phyloP scores from a whole-genome alignment of 1,139 yeast species.

The Magnusiomyces clavatus region DNA sequence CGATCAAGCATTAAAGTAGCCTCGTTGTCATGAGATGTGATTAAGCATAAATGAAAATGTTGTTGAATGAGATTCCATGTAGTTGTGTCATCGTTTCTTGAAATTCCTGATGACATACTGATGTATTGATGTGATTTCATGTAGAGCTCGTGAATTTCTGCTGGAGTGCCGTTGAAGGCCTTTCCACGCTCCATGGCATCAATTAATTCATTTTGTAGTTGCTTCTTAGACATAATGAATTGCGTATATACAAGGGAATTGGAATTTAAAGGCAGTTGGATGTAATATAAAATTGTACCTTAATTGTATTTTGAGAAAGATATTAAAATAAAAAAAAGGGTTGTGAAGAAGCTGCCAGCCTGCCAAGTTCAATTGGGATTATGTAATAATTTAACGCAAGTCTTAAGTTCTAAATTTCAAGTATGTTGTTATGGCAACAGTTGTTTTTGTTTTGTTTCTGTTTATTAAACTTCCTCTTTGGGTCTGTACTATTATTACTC shows the following conservation, averaged over 20 bases:
- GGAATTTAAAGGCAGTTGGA: too few relatives aligned
- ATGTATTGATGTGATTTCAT: constrained; percentile 30
- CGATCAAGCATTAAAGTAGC: constrained; percentile 61
- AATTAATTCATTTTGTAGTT: neutral
- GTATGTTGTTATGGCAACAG: too few relatives aligned
- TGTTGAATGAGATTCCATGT: constrained; percentile 58
- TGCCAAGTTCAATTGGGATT: too few relatives aligned
- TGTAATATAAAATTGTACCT: too few relatives aligned
- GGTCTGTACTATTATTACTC: too few relatives aligned
- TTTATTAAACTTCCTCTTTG: too few relatives aligned
- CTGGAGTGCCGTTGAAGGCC: constrained; percentile 12
- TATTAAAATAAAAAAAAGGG: too few relatives aligned
- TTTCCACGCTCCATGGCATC: constrained; percentile 7
- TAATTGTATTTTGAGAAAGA: too few relatives aligned
- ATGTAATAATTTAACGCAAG: too few relatives aligned
- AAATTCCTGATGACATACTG: constrained; percentile 23
- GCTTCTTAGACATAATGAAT: neutral
- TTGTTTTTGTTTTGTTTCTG: too few relatives aligned
- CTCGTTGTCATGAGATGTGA: constrained; percentile 59
- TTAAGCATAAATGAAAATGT: constrained; percentile 58
- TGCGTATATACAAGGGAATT: neutral
- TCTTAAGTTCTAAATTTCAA: too few relatives aligned
- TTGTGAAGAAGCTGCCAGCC: too few relatives aligned
- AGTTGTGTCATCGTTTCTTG: constrained; percentile 39
- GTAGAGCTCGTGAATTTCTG: constrained; percentile 25